Evolutionary conservation across 768 basidiomycete genomes (phyloP), one percentile per base, ranked within the genome.

Genomic region (Tricholoma bakamatsutake): DNA sequence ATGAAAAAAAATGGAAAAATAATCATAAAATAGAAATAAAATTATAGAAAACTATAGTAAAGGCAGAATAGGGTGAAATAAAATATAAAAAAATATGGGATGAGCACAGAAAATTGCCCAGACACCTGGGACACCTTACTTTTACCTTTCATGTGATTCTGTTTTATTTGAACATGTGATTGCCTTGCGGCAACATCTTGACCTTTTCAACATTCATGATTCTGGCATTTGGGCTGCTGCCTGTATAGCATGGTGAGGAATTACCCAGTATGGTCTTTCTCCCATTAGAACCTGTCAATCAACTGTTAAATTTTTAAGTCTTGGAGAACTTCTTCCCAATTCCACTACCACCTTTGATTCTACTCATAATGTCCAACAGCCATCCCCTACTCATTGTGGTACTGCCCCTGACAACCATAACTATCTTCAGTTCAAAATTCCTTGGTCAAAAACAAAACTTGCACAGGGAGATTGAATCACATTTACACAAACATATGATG

Each of bases 91-190:
- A n/a, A n/a, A n/a, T n/a, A n/a, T n/a, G n/a, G n/a, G n/a, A n/a
- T n/a, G n/a, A n/a, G n/a, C n/a, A n/a, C n/a, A n/a, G n/a, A n/a
- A n/a, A n/a, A n/a, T n/a, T n/a, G n/a, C n/a, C n/a, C n/a, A n/a
- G n/a, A n/a, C n/a, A n/a, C n/a, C n/a, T n/a, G n/a, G n/a, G n/a
- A n/a, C n/a, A n/a, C n/a, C n/a, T n/a, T n/a, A n/a, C n/a, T n/a
- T n/a, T n/a, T n/a, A n/a, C n/a, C n/a, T n/a, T n/a, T n/a, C 56
- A 9, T 57, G 67, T 2, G 35, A 60, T 0, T 72, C 73, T 1
- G 64, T 73, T 12, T 69, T 71, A 2, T 43, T 70, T 1, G 60
- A 69, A 4, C 70, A 72, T 48, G 57, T 75, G n/a, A 21, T 40
- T 2, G 50, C 56, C 1, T 56, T 73, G 0, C 27, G 51, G 15